Evolutionary conservation across 345 rosid species (phyloP).

Genomic region (Populus euphratica): DNA sequence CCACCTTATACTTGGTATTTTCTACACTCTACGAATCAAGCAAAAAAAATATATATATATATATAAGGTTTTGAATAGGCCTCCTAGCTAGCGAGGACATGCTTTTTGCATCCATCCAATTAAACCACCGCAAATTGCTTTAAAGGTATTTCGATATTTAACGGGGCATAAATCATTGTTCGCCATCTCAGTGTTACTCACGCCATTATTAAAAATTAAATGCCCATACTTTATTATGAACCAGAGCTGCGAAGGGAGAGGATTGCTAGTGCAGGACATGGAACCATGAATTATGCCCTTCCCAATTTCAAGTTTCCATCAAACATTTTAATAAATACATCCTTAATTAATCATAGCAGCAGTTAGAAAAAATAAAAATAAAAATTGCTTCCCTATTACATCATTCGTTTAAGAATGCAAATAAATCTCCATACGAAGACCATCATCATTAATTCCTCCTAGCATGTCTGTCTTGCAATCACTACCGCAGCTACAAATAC

Average conservation of each 20-base stretch:
- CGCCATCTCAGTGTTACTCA: conserved; percentile 13
- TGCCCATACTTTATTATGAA: conserved; percentile 6
- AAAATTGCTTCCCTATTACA: not conserved
- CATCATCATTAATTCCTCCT: conserved; percentile 15
- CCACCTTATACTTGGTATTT: too few relatives aligned
- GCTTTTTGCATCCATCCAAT: conserved; percentile 17
- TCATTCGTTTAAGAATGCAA: not conserved
- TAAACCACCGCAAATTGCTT: conserved; percentile 9
- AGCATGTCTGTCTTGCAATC: conserved; percentile 17
- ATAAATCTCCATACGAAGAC: not conserved
- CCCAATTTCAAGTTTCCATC: not conserved
- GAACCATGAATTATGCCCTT: not conserved
- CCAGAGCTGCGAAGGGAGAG: not conserved
- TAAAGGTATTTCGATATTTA: conserved; percentile 2
- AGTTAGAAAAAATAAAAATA: not conserved
- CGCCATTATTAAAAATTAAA: not conserved
- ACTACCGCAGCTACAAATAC: not conserved
- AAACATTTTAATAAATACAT: not conserved
- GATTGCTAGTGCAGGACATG: not conserved
- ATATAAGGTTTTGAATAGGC: conserved; percentile 6
- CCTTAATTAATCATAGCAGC: not conserved
- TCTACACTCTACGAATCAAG: not conserved
- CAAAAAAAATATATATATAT: not conserved
- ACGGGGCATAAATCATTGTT: conserved; percentile 23
- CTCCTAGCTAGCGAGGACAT: conserved; percentile 3